These are phyloP conservation scores for Phytophthora multivora DNA, from an alignment of 352 stramenopile species.

Conservation along the genomic window DNA sequence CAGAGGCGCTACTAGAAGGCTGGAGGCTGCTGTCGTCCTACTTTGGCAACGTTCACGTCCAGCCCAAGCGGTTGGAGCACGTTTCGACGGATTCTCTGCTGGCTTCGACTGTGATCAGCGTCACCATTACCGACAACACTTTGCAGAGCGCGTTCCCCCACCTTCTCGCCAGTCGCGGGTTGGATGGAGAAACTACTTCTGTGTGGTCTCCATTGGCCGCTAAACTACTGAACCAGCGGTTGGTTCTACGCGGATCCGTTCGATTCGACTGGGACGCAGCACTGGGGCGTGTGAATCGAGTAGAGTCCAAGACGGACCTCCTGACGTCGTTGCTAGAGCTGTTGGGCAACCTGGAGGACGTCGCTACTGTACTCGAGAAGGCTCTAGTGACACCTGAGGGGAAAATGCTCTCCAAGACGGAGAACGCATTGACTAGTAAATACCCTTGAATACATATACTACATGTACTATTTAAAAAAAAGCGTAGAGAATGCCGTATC, in stretches of 20 bases:
- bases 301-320: conserved; percentile 12
- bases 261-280: conserved; percentile 18
- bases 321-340: conserved; percentile 8
- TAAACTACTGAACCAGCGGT: conserved; percentile 9
- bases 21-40: conserved; percentile 19
- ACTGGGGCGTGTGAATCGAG: neutral
- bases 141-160: conserved; percentile 17
- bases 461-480: too few species aligned
- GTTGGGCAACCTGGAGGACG: conserved; percentile 16
- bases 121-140: conserved; percentile 16
- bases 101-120: neutral
- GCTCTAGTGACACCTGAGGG: conserved; percentile 13
- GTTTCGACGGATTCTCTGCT: neutral
- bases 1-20: conserved; percentile 6
- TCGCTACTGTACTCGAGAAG: conserved; percentile 9
- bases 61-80: conserved; percentile 12
- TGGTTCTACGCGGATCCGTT: conserved; percentile 11
- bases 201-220: neutral
- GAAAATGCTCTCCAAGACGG: neutral
- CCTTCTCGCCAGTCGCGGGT: neutral
- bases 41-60: conserved; percentile 5
- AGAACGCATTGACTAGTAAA: too few species aligned
- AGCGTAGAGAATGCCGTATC: too few species aligned
- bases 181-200: neutral
- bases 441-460: too few species aligned